Evolutionary conservation across 192 early-diverging fungal species (phyloP), one percentile per base, ranked within the genome.

Genomic region (Obelidium mucronatum): DNA sequence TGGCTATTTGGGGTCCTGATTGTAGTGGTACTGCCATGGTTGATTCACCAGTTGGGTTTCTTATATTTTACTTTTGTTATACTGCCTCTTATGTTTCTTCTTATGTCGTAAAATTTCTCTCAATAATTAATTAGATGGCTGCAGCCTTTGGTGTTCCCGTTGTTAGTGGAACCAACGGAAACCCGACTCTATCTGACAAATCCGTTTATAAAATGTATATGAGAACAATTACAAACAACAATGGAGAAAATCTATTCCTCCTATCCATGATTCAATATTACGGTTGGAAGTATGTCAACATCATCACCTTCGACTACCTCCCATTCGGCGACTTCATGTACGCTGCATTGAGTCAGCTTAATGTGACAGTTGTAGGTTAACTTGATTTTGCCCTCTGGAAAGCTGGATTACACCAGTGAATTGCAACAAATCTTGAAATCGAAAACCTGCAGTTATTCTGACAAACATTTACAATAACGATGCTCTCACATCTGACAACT

Each of bases 391-490:
- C 63, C 31, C 19, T 65, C 63, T 11, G 63, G 63, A 39, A 65
- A 65, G 13, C 8, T 17, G 2, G 26, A 30, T 19, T 65, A 37
- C 35, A 6, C n/a, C 35, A 34, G 33, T 11, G 63, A 65, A 37
- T 24, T 65, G 31, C 63, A 35, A 2, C 63, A 65, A 39, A 36
- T 65, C 13, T 19, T 11, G 22, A 35, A 65, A 39, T 65, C 63
- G 33, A 39, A n/a, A 2, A 36, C 35, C 1, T 48, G 33, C 63
- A 19, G 39, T 65, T 39, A 65, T 65, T 17, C 15, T 40, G 19
- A 39, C 63, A 1, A 65, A 65, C 63, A 36, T 65, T 1, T 65
- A 39, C 37, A 39, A 65, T 37, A 65, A 65, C 63, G 37, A 36
- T 39, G 26, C 8, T 39, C 63, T 35, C 2, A 36, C 31, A 19